A percentile compares a stretch with the other conserved stretches of the same genome.
phyloP scores from a whole-genome alignment of 257 asterid genomes.

The Solanum phureja region DNA sequence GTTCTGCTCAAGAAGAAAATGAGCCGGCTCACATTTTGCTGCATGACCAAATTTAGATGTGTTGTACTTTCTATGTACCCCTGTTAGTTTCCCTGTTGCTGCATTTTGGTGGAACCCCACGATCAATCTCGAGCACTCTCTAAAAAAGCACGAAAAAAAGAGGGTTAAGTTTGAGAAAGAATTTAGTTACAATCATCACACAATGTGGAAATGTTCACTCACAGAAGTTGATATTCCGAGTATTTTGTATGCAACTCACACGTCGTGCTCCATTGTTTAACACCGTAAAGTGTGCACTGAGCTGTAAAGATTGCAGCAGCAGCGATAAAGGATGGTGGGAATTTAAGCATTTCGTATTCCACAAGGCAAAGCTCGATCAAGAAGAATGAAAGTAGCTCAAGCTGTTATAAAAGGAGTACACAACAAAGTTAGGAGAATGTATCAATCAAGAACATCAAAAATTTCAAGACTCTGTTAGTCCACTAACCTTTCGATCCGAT shows the following conservation, averaged over 20 bases:
- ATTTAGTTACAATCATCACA: neutral
- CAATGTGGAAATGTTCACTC: constrained; percentile 5
- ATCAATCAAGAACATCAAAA: neutral
- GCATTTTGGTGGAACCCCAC: constrained; percentile 53
- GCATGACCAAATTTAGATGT: constrained; percentile 60
- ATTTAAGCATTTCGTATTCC: constrained; percentile 77
- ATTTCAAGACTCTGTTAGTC: neutral
- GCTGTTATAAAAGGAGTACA: constrained; percentile 17
- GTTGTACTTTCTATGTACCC: constrained; percentile 67
- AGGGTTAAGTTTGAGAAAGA: too few relatives aligned
- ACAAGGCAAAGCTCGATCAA: constrained; percentile 74
- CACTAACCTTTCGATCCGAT: constrained; percentile 56
- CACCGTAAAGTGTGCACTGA: constrained; percentile 56
- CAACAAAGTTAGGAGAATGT: neutral
- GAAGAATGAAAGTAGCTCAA: constrained; percentile 68
- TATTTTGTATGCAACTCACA: constrained; percentile 67
- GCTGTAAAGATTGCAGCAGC: constrained; percentile 74
- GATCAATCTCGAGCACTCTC: constrained; percentile 57
- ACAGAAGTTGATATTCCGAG: constrained; percentile 62
- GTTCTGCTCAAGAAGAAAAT: constrained; percentile 38
- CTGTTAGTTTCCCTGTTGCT: constrained; percentile 59
- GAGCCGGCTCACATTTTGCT: constrained; percentile 62
- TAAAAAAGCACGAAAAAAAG: neutral
- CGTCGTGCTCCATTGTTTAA: constrained; percentile 62
- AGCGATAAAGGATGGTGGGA: constrained; percentile 63